Evolutionary conservation across 2,329 filamentous ascomycete species (phyloP), one percentile per base, ranked within the genome.

Genomic region (Xylariaceae sp.): DNA sequence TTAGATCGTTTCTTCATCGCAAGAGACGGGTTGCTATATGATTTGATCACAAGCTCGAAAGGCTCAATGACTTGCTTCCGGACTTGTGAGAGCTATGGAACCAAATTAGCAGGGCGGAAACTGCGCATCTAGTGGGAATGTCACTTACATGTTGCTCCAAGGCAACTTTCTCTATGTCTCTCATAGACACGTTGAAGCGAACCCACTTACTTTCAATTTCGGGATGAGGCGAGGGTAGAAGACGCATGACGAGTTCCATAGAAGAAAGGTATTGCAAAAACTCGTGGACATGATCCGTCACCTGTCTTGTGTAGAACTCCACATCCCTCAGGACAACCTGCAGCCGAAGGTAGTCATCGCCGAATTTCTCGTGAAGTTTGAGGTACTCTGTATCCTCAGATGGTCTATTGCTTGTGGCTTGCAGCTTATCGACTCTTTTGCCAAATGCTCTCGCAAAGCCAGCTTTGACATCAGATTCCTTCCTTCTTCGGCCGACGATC

Each of bases 1-100:
- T 98, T 98, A 66, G 93, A 89, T 21, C 95, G 89, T 77, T 98
- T 96, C 71, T 92, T 91, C 86, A 98, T 96, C 3, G 95, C 89
- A 57, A 92, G 84, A 45, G 92, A 90, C 2, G 94, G 92, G 31
- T 91, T 90, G 50, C 90, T 87, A 68, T 96, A 93, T 7, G 91
- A 82, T 68, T 90, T 88, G 71, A 95, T 89, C 26, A 93, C 82
- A 41, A 85, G 83, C 65, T 91, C 84, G 73, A 96, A 91, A 1
- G 92, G 94, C 64, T 93, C 88, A 61, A 96, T 91, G 45, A 96
- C 91, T 67, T 88, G 87, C 71, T 89, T 91, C 49, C 90, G 85
- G 41, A 98, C 88, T 68, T 89, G 83, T 6, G 77, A 74, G 58
- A 87, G 77, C 80, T 86, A 54, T 53, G 19, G 21, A 28, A 6